Base-by-base conservation (phyloP, 495 filamentous ascomycete genomes). In the Terfezia claveryi region DNA sequence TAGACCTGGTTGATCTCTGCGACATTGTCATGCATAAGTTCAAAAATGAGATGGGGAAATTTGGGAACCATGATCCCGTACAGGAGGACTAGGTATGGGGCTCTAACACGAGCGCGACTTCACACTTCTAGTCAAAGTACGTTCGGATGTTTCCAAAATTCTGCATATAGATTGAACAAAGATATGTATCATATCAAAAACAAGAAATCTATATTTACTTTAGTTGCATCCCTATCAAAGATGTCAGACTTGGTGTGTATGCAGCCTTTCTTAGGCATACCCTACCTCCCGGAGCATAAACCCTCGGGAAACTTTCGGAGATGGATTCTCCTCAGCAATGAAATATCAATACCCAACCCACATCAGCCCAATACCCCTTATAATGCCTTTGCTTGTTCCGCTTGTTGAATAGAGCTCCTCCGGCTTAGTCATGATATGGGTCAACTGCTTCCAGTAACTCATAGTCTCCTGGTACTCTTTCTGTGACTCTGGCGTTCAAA, bases 391-490 rank as follows among this genome's bases (percentile, higher is more conserved):
- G 27, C 27, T 32, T 32, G 27, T 32, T 32, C 27, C 27, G 27
- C 27, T 32, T 32, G 27, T 32, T 2, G 27, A 20, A 36, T 52
- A 14, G 14, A 52, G 27, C n/a, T 52, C 23, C 14, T 52, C 12
- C 41, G 14, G 6, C 41, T 46, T 46, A 98, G 65, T 93, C 75
- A 98, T 84, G 60, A 98, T 78, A 67, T 98, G 91, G 51, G 84
- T 82, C 53, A 89, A 75, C 72, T 96, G 92, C 71, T 94, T 94
- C 91, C 92, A 98, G 77, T 82, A 98, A 71, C 96, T 98, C 73
- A 96, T 76, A 38, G 87, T 96, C 78, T 98, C 91, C 87, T 98
- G 91, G 64, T 80, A 94, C 71, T 98, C 91, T 62, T 80, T 73
- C 65, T 93, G 80, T 66, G 82, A 88, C 67, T 93, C 72, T 95